Conservation (phyloP, 2,329 filamentous ascomycete genomes). For the Fusarium sp. region DNA sequence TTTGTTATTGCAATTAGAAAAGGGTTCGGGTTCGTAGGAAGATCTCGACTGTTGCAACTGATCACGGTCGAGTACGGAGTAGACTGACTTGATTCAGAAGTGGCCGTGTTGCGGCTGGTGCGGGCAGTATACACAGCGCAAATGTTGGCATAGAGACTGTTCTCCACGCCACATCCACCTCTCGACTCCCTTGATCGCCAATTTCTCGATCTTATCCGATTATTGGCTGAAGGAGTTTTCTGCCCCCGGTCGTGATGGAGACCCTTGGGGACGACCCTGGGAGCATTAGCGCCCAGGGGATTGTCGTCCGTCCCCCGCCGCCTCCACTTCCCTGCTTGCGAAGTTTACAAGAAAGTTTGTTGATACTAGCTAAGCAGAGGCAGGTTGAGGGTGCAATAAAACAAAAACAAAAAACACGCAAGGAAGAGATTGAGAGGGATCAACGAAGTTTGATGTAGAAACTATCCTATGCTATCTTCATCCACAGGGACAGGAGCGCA, state of each 20-base stretch:
- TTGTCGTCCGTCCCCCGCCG: conserved; percentile 36
- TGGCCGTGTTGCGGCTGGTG: conserved; percentile 16
- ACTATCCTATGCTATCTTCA: background rate
- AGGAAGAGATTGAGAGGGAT: background rate
- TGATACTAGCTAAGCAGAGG: conserved; percentile 8
- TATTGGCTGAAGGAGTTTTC: conserved; percentile 51
- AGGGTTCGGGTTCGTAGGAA: background rate
- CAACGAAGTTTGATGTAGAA: background rate
- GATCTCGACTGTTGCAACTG: background rate
- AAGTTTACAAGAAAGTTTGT: conserved; percentile 23
- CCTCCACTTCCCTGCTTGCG: conserved; percentile 32
- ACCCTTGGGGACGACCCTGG: conserved; percentile 50
- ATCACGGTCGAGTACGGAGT: conserved; percentile 8
- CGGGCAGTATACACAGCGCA: conserved; percentile 16
- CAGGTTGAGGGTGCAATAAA: background rate
- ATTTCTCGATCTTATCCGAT: conserved; percentile 54
- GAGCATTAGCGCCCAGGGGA: conserved; percentile 44
- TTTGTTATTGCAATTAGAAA: too few relatives aligned
- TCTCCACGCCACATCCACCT: conserved; percentile 16
- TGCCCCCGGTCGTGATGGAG: conserved; percentile 45
- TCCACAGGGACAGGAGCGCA: background rate
- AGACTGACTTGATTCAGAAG: conserved; percentile 4
- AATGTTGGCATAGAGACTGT: conserved; percentile 24
- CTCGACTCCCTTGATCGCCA: conserved; percentile 32
- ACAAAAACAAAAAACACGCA: too few relatives aligned